phyloP scores from a whole-genome alignment of 1,284 basidiomycete genomes.

The Xerocomus cyaneibrunnescens region DNA sequence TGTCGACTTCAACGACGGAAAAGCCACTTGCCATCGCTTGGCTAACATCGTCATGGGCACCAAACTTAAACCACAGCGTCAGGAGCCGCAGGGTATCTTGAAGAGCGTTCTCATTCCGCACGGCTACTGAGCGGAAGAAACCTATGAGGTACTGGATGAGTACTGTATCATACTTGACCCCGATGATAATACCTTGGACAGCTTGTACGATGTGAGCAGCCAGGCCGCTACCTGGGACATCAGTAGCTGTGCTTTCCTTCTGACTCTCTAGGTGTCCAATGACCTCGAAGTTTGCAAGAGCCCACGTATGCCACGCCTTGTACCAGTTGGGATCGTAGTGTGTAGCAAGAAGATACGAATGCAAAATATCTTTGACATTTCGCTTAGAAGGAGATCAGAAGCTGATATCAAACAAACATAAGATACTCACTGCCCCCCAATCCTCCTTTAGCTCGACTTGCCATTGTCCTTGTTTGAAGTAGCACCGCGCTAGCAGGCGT shows the following conservation, averaged over 20 bases:
- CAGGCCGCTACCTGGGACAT: slow-evolving; percentile 70
- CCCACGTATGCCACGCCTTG: slow-evolving; percentile 99
- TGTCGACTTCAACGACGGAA: slow-evolving; percentile 90
- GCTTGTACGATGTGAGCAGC: slow-evolving; percentile 91
- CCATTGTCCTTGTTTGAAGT: slow-evolving; percentile 98
- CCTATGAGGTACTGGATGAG: slow-evolving; percentile 45
- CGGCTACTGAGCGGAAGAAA: slow-evolving; percentile 94
- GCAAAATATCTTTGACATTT: slow-evolving; percentile 79
- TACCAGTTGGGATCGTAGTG: slow-evolving; percentile 95
- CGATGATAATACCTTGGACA: slow-evolving; percentile 68
- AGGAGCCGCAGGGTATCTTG: slow-evolving; percentile 95
- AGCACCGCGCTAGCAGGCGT: slow-evolving; percentile 91
- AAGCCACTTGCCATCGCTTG: slow-evolving; percentile 90
- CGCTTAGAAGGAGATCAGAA: slow-evolving; percentile 44
- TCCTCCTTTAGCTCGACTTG: slow-evolving; percentile 78
- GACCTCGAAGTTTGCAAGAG: slow-evolving; percentile 95
- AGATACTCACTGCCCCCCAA: slow-evolving; percentile 68
- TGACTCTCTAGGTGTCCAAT: slow-evolving; percentile 80
- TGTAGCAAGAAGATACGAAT: slow-evolving; percentile 87
- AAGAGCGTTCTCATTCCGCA: slow-evolving; percentile 88
- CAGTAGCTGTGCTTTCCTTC: slow-evolving; percentile 56
- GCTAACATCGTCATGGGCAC: slow-evolving; percentile 88
- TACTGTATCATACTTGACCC: neutral
- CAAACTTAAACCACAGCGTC: slow-evolving; percentile 99
- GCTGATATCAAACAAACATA: slow-evolving; percentile 4